Evolutionary conservation across 75 land plant genomes (phyloP).

Genomic region (Cunninghamia lanceolata): DNA sequence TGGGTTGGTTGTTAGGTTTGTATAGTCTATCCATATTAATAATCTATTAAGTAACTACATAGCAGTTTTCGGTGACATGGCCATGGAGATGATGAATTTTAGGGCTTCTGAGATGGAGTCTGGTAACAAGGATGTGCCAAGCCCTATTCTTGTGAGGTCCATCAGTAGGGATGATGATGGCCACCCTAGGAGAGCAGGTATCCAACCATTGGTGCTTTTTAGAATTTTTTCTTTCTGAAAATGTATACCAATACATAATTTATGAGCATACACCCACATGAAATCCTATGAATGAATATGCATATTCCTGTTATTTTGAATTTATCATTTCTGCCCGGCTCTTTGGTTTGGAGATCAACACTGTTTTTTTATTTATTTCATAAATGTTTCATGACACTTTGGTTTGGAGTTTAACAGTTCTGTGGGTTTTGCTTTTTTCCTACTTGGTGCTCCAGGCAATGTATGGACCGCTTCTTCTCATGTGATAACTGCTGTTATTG

Average conservation of each 20-base stretch:
- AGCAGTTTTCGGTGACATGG: no score
- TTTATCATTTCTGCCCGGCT: no score
- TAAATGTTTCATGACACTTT: neutral
- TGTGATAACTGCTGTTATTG: constrained; percentile 89
- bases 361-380: neutral
- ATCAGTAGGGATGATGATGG: neutral
- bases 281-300: neutral
- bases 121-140: neutral
- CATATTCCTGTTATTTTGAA: no score
- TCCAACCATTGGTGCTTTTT: neutral
- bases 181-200: constrained; percentile 16
- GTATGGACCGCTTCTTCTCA: constrained; percentile 73
- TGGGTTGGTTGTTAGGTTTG: neutral
- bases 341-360: no score
- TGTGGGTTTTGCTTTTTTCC: constrained; percentile 6
- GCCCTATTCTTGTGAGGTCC: neutral
- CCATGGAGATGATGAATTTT: neutral
- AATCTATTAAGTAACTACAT: no score
- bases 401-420: neutral
- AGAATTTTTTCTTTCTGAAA: neutral
- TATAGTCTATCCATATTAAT: neutral
- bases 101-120: neutral
- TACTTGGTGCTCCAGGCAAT: constrained; percentile 41
- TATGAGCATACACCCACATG: neutral
- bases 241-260: neutral